phyloP scores from a whole-genome alignment of 768 basidiomycete species.

The Mycena chlorophos region DNA sequence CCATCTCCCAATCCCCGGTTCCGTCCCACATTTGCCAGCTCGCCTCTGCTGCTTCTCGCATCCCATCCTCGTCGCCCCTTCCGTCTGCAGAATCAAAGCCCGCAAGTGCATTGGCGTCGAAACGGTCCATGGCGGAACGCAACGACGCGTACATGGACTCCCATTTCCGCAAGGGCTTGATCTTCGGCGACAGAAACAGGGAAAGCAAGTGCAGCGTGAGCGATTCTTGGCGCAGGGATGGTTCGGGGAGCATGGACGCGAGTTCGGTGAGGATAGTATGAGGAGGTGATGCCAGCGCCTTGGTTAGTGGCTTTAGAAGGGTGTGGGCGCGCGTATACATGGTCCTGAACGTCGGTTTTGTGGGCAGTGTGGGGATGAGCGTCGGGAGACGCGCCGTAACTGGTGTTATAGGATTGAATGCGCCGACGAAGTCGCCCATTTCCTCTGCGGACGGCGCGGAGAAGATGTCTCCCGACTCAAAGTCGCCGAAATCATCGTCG shows the following conservation, averaged over 20 bases:
- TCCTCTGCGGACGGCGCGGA: slow-evolving; percentile 36
- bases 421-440: slow-evolving; percentile 50
- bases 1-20: slow-evolving; percentile 82
- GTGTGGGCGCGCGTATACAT: slow-evolving; percentile 67
- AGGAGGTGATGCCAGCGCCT: slow-evolving; percentile 59
- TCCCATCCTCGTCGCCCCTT: slow-evolving; percentile 65
- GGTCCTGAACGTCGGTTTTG: slow-evolving; percentile 46
- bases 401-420: slow-evolving; percentile 27
- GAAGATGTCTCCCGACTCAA: slow-evolving; percentile 51
- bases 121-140: slow-evolving; percentile 80
- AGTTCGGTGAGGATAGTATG: slow-evolving; percentile 67
- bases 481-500: slow-evolving; percentile 91
- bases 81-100: slow-evolving; percentile 89
- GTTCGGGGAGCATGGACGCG: slow-evolving; percentile 40
- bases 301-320: slow-evolving; percentile 60
- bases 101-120: slow-evolving; percentile 82
- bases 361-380: slow-evolving; percentile 28
- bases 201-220: slow-evolving; percentile 71
- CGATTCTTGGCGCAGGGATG: slow-evolving; percentile 57
- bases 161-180: slow-evolving; percentile 76
- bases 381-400: slow-evolving; percentile 13
- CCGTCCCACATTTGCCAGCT: slow-evolving; percentile 83
- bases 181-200: slow-evolving; percentile 64
- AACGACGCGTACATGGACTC: slow-evolving; percentile 61
- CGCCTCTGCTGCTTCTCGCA: slow-evolving; percentile 79